A percentile compares a stretch with the other conserved stretches of the same genome.
phyloP scores from a whole-genome alignment of 1,284 basidiomycete genomes.

The Grifola frondosa region DNA sequence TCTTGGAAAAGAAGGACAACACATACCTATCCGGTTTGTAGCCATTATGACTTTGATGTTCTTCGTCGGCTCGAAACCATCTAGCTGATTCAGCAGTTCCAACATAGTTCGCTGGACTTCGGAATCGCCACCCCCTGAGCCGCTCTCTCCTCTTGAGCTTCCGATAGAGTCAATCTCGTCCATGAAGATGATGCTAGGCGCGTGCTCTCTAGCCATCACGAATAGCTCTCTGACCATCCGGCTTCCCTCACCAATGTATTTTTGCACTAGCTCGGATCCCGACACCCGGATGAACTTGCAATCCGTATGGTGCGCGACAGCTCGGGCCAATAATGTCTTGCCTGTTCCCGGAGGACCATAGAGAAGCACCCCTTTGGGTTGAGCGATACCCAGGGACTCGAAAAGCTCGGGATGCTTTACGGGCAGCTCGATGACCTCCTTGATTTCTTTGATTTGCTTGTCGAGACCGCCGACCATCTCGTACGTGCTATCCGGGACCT shows the following conservation, averaged over 20 bases:
- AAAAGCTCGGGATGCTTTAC: slow-evolving; percentile 99
- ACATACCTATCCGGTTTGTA: slow-evolving; percentile 90
- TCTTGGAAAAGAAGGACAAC: neutral
- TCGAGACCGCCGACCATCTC: slow-evolving; percentile 99
- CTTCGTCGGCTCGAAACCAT: slow-evolving; percentile 97
- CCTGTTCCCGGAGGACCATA: slow-evolving; percentile 98
- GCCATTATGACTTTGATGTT: slow-evolving; percentile 99
- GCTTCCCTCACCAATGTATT: slow-evolving; percentile 97
- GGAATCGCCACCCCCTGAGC: slow-evolving; percentile 88
- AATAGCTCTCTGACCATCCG: slow-evolving; percentile 97
- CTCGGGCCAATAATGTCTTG: slow-evolving; percentile 91
- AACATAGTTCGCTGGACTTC: slow-evolving; percentile 99
- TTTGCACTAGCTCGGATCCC: slow-evolving; percentile 95
- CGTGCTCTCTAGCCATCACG: slow-evolving; percentile 98
- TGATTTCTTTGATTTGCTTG: slow-evolving; percentile 99
- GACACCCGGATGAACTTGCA: slow-evolving; percentile 98
- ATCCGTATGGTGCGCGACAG: slow-evolving; percentile 97
- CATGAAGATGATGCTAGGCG: slow-evolving; percentile 99
- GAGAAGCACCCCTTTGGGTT: slow-evolving; percentile 95
- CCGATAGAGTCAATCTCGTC: slow-evolving; percentile 99
- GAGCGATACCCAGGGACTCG: slow-evolving; percentile 94
- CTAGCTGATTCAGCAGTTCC: slow-evolving; percentile 94
- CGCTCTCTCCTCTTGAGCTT: slow-evolving; percentile 87
- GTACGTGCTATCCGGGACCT: slow-evolving; percentile 98
- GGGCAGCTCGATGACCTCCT: slow-evolving; percentile 97